Base-by-base conservation (phyloP, 352 stramenopile genomes). In the Globisporangium paroecandrum region DNA sequence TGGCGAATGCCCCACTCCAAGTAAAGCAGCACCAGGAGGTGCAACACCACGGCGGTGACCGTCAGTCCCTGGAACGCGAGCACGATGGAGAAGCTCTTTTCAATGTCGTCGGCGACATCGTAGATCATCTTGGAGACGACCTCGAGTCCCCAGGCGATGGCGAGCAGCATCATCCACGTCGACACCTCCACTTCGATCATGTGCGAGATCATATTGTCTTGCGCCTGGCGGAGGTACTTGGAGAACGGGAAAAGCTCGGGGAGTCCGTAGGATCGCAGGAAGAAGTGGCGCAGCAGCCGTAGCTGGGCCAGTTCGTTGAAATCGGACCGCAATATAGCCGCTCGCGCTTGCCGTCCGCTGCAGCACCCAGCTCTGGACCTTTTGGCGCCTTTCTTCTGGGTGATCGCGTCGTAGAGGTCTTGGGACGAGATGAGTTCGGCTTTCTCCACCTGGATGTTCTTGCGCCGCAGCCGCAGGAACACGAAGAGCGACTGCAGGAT, bases 111-210 rank as follows among this genome's bases (percentile, higher is more conserved):
- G 43, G 43, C 18, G 43, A 24, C 43, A 0, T 58, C 8, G n/a
- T 76, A 1, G 18, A 81, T 32, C 4, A 75, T 13, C 25, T 18
- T 18, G 0, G 76, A 51, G 6, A 72, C 47, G 0, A 66, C 68
- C 47, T 77, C 76, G 56, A 90, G 66, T 0, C 32, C 64, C 77
- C 81, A 90, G 0, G 77, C 79, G 20, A 88, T 70, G 22, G 68
- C 62, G 1, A 90, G 64, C 8, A 90, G 68, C 2, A 90, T 46
- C 4, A 89, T 47, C 82, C 80, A 94, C 70, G 81, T 89, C 9
- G 79, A 84, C 15, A 89, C 75, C 43, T 91, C 69, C 5, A 94
- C 82, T 24, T 94, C 83, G 38, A 94, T 89, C 76, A 94, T 85
- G 66, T 94, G 77, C 15, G 76, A 86, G 62, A 94, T 90, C 67